phyloP scores from a whole-genome alignment of 495 filamentous ascomycete genomes.

The Aspergillus carlsbadensis region DNA sequence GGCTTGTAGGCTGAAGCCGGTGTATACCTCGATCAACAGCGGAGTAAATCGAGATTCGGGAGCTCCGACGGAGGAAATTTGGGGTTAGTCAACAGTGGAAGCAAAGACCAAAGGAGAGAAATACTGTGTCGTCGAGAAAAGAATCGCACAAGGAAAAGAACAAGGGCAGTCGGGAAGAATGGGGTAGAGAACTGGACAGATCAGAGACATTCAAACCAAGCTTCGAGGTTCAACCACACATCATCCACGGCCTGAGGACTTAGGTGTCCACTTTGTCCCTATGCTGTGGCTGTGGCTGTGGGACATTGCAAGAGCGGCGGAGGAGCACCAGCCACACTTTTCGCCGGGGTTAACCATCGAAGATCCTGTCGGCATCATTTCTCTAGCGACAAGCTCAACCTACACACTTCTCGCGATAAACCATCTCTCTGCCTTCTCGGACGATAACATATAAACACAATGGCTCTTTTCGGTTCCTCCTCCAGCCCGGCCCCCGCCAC shows the following conservation, averaged over 20 bases:
- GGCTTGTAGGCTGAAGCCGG: conserved; percentile 17
- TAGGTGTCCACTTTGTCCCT: conserved; percentile 13
- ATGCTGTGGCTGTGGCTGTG: background rate
- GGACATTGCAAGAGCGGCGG: background rate
- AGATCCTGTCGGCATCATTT: conserved; percentile 5
- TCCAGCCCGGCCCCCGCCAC: conserved; percentile 29
- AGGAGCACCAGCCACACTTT: background rate
- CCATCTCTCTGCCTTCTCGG: background rate
- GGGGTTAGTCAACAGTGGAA: conserved; percentile 1
- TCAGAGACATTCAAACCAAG: conserved; percentile 8
- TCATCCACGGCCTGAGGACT: conserved; percentile 1
- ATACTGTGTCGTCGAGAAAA: conserved; percentile 7
- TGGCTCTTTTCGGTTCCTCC: conserved; percentile 41
- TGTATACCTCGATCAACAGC: conserved; percentile 19
- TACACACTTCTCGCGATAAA: background rate
- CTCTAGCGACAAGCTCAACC: background rate
- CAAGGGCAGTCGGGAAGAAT: conserved; percentile 22
- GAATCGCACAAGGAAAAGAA: conserved; percentile 14
- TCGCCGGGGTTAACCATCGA: background rate
- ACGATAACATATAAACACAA: conserved; percentile 17
- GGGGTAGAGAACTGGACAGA: conserved; percentile 24
- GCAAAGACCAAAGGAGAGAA: conserved; percentile 4
- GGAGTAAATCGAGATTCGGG: conserved; percentile 5
- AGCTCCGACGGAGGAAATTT: conserved; percentile 7
- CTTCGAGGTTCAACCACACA: conserved; percentile 2